A percentile compares a stretch with the other conserved stretches of the same genome.
Conservation (phyloP, 78 protist species). For the Pigoraptor vietnamica region DNA sequence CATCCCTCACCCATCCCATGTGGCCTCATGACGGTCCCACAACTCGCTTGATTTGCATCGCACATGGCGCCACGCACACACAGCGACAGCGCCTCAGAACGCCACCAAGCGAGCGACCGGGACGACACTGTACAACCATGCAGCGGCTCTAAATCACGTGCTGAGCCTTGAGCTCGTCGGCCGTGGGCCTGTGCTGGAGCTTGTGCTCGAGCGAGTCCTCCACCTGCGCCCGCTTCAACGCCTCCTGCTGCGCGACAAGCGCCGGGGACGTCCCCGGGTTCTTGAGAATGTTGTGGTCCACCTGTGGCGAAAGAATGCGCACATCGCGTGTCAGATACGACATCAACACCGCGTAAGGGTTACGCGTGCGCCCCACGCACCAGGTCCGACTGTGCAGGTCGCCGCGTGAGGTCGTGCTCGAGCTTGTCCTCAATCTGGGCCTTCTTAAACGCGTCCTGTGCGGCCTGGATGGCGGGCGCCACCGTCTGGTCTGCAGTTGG, state of each 20-base stretch:
- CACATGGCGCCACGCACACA: too few relatives aligned
- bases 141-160: not conserved
- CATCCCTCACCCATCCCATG: too few relatives aligned
- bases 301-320: not conserved
- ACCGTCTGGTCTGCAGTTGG: not conserved
- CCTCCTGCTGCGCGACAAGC: not conserved
- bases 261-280: not conserved
- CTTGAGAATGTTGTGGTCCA: conserved; percentile 3
- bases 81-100: too few relatives aligned
- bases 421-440: not conserved
- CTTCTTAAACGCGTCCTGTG: not conserved
- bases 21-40: too few relatives aligned
- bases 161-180: not conserved
- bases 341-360: not conserved
- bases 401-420: not conserved
- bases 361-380: not conserved
- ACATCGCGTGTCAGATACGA: too few relatives aligned
- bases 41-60: too few relatives aligned
- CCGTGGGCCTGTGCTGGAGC: not conserved
- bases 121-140: not conserved
- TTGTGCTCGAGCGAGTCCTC: not conserved
- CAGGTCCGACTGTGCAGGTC: too few relatives aligned
- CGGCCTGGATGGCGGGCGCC: not conserved
- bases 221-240: not conserved
- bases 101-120: too few relatives aligned